A percentile compares a stretch with the other conserved stretches of the same genome.
phyloP scores from a whole-genome alignment of 352 stramenopile genomes.

The Globisporangium iwayamae region DNA sequence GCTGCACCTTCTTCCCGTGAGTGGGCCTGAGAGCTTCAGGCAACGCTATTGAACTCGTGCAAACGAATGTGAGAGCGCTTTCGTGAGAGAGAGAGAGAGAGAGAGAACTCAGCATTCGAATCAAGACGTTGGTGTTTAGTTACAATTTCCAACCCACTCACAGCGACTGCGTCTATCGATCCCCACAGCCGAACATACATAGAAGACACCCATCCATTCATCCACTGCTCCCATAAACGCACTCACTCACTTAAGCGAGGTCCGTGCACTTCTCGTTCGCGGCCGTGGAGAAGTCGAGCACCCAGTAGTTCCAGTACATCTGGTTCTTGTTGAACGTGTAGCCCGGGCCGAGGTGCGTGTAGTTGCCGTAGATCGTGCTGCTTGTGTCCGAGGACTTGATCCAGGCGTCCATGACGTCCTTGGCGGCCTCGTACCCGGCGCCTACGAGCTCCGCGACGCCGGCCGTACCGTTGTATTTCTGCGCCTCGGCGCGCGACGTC shows the following conservation, averaged over 20 bases:
- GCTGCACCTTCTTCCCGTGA: not conserved
- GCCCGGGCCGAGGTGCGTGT: conserved; percentile 26
- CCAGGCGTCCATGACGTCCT: conserved; percentile 24
- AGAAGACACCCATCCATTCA: not conserved
- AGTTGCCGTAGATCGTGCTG: conserved; percentile 24
- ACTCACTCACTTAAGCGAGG: not conserved
- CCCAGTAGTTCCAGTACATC: conserved; percentile 31
- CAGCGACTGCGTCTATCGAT: conserved; percentile 5
- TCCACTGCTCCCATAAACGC: not conserved
- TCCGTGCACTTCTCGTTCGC: conserved; percentile 16
- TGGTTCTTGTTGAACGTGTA: conserved; percentile 30
- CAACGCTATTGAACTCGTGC: no score
- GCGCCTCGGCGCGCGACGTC: conserved; percentile 21
- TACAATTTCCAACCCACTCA: conserved; percentile 2
- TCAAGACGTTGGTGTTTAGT: not conserved
- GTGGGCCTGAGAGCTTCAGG: not conserved
- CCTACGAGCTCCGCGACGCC: conserved; percentile 29
- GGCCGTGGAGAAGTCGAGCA: conserved; percentile 24
- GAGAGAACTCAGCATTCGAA: not conserved
- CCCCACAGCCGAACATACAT: conserved; percentile 1
- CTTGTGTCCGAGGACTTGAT: conserved; percentile 22
- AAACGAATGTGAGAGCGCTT: no score
- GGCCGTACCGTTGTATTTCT: conserved; percentile 26
- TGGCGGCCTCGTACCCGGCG: conserved; percentile 24
- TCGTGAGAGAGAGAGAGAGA: no score